Evolutionary conservation across 2,329 filamentous ascomycete species (phyloP).

Genomic region (Colletotrichum camelliae): DNA sequence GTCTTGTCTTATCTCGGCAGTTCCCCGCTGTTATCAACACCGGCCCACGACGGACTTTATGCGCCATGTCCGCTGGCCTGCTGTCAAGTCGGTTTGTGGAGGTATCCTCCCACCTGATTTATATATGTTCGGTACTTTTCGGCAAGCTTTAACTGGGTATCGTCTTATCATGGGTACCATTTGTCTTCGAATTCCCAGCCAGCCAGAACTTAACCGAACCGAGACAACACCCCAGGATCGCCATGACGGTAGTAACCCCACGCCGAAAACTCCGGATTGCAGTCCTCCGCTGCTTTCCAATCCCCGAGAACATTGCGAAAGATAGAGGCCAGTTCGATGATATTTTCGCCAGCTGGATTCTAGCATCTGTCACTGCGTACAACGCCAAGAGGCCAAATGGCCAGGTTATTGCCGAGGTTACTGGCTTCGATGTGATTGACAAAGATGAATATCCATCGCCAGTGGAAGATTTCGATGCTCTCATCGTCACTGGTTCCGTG

Average conservation of each 20-base stretch:
- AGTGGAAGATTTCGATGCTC: constrained; percentile 34
- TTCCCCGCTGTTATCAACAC: not conserved
- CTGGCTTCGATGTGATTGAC: constrained; percentile 37
- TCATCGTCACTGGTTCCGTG: constrained; percentile 44
- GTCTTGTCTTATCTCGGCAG: not conserved
- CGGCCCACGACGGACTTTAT: not conserved
- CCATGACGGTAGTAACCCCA: not conserved
- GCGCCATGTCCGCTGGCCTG: not conserved
- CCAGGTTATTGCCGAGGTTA: constrained; percentile 26
- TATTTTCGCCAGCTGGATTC: not conserved
- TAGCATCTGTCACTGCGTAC: not conserved
- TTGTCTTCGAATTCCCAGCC: not conserved
- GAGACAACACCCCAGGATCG: not conserved
- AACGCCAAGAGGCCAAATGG: not conserved
- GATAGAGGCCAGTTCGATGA: not conserved
- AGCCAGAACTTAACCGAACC: not conserved
- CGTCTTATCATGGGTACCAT: not conserved
- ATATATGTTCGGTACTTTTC: not conserved
- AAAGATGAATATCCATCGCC: constrained; percentile 37
- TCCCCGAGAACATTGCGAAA: not conserved
- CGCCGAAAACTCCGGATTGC: not conserved
- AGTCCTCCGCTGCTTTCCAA: not conserved
- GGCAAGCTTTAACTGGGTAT: not conserved
- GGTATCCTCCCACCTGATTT: not conserved
- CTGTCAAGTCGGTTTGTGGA: not conserved